Percentiles rank a stretch among this genome's conserved stretches.
phyloP scores from a whole-genome alignment of 129 eudicot genomes.

The Sambucus nigra region DNA sequence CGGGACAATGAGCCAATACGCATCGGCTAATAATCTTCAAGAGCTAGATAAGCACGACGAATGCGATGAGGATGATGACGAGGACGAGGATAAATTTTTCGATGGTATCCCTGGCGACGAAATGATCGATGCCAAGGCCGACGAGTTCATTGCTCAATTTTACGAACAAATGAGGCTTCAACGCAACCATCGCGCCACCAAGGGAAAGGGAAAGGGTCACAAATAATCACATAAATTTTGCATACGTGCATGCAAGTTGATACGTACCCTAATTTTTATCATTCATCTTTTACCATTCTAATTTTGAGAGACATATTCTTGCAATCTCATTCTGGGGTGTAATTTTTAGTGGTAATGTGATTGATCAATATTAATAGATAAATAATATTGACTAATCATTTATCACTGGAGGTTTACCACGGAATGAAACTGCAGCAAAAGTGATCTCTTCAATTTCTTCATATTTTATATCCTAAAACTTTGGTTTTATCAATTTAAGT shows the following conservation, averaged over 20 bases:
- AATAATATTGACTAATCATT: no score
- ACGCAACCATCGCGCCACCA: background rate
- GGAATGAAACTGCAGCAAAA: no score
- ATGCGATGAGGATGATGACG: conserved; percentile 13
- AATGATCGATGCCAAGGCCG: conserved; percentile 59
- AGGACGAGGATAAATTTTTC: conserved; percentile 29
- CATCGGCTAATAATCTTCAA: conserved; percentile 35
- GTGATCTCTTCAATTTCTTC: no score
- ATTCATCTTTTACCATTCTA: background rate
- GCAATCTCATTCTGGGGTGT: no score
- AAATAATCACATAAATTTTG: background rate
- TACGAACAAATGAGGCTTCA: conserved; percentile 39
- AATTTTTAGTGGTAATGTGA: no score
- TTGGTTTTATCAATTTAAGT: no score
- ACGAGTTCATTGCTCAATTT: conserved; percentile 51
- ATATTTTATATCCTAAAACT: no score
- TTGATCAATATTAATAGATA: no score
- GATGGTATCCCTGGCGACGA: conserved; percentile 31
- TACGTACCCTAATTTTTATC: no score
- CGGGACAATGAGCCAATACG: conserved; percentile 30
- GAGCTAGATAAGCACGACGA: conserved; percentile 21
- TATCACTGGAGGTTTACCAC: no score
- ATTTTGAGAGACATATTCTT: no score
- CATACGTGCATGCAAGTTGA: background rate
- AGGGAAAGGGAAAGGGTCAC: background rate